These are phyloP conservation scores for Monilinia vaccinii-corymbosi DNA, from an alignment of 2,329 filamentous ascomycete genomes.

Conservation along the genomic window DNA sequence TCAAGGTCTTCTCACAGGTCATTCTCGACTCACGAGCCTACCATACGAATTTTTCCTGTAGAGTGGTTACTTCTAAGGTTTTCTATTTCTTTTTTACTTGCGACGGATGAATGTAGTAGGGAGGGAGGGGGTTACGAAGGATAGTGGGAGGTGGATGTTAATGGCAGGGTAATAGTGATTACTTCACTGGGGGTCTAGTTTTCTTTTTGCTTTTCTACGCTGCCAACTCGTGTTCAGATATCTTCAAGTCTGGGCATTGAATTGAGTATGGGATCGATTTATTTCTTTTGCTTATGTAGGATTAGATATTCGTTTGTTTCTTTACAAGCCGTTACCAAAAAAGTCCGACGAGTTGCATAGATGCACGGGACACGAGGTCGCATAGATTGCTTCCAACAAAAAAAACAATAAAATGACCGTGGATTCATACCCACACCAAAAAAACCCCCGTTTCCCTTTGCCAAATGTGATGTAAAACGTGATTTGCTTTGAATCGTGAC, in stretches of 20 bases:
- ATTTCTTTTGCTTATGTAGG: background rate
- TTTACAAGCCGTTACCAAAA: background rate
- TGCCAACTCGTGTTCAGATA: background rate
- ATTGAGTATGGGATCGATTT: background rate
- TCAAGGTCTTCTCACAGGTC: background rate
- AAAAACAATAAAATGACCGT: background rate
- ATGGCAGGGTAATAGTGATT: background rate
- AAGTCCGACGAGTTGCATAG: background rate
- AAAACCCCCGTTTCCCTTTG: background rate
- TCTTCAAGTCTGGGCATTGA: background rate
- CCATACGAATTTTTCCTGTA: background rate
- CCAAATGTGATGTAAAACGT: background rate
- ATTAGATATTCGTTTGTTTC: conserved; percentile 29
- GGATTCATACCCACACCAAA: background rate
- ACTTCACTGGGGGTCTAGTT: background rate
- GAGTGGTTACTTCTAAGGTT: background rate
- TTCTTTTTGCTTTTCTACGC: background rate
- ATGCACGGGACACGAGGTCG: background rate
- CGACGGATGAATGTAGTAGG: background rate
- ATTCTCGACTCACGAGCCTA: background rate
- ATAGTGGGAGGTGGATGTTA: background rate
- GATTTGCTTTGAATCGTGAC: background rate
- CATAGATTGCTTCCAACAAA: background rate
- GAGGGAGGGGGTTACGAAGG: background rate
- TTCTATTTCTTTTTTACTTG: background rate